These are phyloP conservation scores for Diaporthe humulicola DNA, from an alignment of 2,329 filamentous ascomycete species.

Conservation along the genomic window DNA sequence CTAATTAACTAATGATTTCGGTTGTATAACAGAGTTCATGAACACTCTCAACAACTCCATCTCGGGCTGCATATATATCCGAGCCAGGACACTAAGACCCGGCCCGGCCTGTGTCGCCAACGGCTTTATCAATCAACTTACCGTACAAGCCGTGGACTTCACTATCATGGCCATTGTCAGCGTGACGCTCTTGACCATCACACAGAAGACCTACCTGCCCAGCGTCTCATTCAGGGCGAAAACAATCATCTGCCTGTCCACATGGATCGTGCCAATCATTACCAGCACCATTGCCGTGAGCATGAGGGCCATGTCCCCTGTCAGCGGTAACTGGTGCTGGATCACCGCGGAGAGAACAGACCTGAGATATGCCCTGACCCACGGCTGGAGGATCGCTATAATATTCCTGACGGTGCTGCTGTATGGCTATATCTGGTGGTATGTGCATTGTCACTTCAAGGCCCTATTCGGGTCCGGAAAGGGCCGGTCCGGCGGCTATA, in stretches of 20 bases:
- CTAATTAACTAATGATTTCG: background rate
- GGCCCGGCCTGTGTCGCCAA: constrained; percentile 55
- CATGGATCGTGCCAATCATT: constrained; percentile 56
- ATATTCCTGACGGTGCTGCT: constrained; percentile 55
- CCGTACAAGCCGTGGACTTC: constrained; percentile 58
- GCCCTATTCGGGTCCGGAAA: constrained; percentile 15
- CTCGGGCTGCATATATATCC: constrained; percentile 53
- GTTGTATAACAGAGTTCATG: constrained; percentile 52
- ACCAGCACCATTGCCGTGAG: constrained; percentile 51
- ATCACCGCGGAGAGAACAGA: constrained; percentile 52
- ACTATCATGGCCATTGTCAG: constrained; percentile 60
- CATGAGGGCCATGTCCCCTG: constrained; percentile 49
- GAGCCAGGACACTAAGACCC: constrained; percentile 44
- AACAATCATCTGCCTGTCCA: constrained; percentile 51
- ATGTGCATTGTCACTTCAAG: constrained; percentile 47
- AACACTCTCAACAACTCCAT: constrained; percentile 58
- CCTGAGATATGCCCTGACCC: constrained; percentile 58
- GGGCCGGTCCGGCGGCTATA: background rate
- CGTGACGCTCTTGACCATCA: constrained; percentile 42
- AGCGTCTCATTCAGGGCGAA: constrained; percentile 47
- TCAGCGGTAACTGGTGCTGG: constrained; percentile 61
- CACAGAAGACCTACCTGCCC: constrained; percentile 50
- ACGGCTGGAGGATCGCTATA: constrained; percentile 60
- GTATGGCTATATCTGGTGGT: constrained; percentile 57
- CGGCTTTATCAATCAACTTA: constrained; percentile 59